Percentiles rank a stretch among this genome's conserved stretches.
phyloP scores from a whole-genome alignment of 805 yeast genomes.

The Candida hungchunana region DNA sequence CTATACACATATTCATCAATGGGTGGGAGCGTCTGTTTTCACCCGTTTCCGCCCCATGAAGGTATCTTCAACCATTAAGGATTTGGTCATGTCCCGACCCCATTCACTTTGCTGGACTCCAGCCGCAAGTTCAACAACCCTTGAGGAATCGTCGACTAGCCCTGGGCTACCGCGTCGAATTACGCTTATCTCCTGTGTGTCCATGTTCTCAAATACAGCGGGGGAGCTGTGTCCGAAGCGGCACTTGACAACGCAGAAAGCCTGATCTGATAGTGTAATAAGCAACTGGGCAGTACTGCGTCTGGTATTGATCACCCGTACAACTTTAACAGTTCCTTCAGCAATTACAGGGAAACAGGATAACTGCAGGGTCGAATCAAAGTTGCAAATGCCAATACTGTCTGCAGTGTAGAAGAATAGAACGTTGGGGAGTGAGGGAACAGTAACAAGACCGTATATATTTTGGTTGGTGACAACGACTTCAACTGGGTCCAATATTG shows the following conservation, averaged over 20 bases:
- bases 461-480: conserved; percentile 9
- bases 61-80: conserved; percentile 19
- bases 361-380: conserved; percentile 1
- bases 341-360: neutral
- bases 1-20: no score
- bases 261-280: conserved; percentile 7
- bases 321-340: conserved; percentile 2
- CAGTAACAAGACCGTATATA: conserved; percentile 9
- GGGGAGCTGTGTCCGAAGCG: conserved; percentile 1
- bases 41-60: no score
- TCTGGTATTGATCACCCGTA: conserved; percentile 6
- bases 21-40: no score
- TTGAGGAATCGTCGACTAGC: conserved; percentile 16
- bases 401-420: conserved; percentile 8
- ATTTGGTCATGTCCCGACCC: conserved; percentile 16
- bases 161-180: conserved; percentile 19
- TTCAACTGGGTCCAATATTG: conserved; percentile 3
- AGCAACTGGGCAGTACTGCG: conserved; percentile 6
- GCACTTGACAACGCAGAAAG: conserved; percentile 6
- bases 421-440: neutral
- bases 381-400: conserved; percentile 12
- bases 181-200: conserved; percentile 12
- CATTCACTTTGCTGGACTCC: conserved; percentile 24
- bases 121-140: conserved; percentile 19
- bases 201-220: conserved; percentile 12